Evolutionary conservation across 2,329 filamentous ascomycete species (phyloP), one percentile per base, ranked within the genome.

Genomic region (Fusarium bulbicola): DNA sequence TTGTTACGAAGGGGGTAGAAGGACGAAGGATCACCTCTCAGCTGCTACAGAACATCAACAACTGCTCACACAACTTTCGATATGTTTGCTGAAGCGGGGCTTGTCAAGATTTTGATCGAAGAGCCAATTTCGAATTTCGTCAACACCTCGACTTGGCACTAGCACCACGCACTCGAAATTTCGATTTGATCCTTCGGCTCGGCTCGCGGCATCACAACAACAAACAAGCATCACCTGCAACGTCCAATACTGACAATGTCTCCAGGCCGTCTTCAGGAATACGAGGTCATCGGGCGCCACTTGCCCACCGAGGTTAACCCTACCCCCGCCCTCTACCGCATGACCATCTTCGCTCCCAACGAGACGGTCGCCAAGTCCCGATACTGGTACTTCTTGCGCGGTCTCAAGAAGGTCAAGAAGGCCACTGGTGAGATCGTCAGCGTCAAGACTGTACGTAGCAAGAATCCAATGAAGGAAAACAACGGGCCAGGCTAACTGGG

Each of bases 321-420:
- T 83, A 94, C 94, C 82, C 96, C 96, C 82, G 95, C 96, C 90
- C 93, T 99, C 87, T 99, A 98, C 92, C 95, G 96, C 88, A 99
- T 99, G 96, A 95, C 95, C 86, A 98, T 99, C 87, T 99, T 99
- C 86, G 96, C 96, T 80, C 94, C 95, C 81, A 99, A 99, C 89
- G 90, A 92, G 82, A 96, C 98, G 80, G 95, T 99, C 82, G 96
- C 97, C 85, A 99, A 99, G 93, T 98, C 95, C 85, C 94, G 96
- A 84, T 99, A 97, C 93, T 99, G 97, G 97, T 99, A 99, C 92
- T 99, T 99, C 92, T 89, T 99, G 86, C 94, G 95, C 87, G 97
- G 97, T 91, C 91, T 99, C 83, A 92, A 94, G 85, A 99, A 99
- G 92, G 95, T 99, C 90, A 99, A 99, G 95, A 99, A 99, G 94